These are phyloP conservation scores for Blastocystis hominis DNA, from an alignment of 352 stramenopile genomes.

Conservation along the genomic window DNA sequence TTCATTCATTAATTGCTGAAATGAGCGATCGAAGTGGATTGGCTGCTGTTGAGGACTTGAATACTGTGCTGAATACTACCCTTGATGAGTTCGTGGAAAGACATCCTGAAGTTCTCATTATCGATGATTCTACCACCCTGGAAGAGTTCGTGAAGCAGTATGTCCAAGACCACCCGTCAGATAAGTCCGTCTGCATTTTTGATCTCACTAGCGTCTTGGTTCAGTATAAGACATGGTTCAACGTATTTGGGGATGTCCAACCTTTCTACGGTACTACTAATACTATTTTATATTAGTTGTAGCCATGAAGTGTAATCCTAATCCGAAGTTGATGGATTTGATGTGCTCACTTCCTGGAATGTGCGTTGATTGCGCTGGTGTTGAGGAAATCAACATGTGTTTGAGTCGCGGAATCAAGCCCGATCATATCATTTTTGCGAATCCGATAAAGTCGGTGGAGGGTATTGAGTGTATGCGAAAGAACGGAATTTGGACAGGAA, in stretches of 20 bases:
- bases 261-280: slow-evolving; percentile 39
- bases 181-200: neutral
- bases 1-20: no score
- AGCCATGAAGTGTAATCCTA: slow-evolving; percentile 58
- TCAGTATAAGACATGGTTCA: slow-evolving; percentile 55
- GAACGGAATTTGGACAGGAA: neutral
- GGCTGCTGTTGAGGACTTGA: neutral
- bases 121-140: slow-evolving; percentile 24
- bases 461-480: slow-evolving; percentile 31
- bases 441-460: slow-evolving; percentile 46
- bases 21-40: neutral
- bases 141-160: neutral
- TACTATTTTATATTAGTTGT: neutral
- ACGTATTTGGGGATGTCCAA: slow-evolving; percentile 29
- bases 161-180: neutral
- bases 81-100: neutral
- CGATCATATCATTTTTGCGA: slow-evolving; percentile 54
- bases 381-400: slow-evolving; percentile 28
- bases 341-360: slow-evolving; percentile 47
- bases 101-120: neutral
- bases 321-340: slow-evolving; percentile 35
- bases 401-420: neutral
- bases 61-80: neutral
- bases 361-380: slow-evolving; percentile 39
- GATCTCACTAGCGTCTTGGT: slow-evolving; percentile 9